Evolutionary conservation across 2,329 filamentous ascomycete genomes (phyloP).

Genomic region (Cordyceps cateniannulata): DNA sequence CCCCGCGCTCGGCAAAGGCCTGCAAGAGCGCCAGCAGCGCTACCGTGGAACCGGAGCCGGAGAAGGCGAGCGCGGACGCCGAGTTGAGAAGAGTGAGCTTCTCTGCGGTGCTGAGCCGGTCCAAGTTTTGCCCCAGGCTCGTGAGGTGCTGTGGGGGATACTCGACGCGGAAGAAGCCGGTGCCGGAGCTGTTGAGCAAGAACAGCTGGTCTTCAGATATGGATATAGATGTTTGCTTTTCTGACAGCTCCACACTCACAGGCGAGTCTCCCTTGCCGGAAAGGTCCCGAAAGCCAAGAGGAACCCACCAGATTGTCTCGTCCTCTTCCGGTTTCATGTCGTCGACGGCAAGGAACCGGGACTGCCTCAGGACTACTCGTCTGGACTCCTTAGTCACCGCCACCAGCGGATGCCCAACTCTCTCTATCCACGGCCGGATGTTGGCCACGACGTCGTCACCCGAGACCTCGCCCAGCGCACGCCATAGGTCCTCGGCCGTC

Average conservation of each 20-base stretch:
- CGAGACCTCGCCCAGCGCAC: conserved; percentile 79
- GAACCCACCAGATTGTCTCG: conserved; percentile 78
- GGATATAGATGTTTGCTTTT: conserved; percentile 77
- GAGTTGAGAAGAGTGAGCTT: conserved; percentile 91
- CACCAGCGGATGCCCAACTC: conserved; percentile 87
- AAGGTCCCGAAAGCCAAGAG: conserved; percentile 78
- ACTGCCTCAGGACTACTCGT: conserved; percentile 83
- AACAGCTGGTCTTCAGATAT: conserved; percentile 73
- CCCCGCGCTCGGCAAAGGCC: conserved; percentile 70
- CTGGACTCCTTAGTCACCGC: conserved; percentile 65
- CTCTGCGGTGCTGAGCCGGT: conserved; percentile 74
- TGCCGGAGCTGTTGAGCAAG: conserved; percentile 85
- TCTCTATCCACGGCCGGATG: conserved; percentile 96
- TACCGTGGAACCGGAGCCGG: conserved; percentile 75
- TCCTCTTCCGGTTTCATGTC: conserved; percentile 94
- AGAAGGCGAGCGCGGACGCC: conserved; percentile 79
- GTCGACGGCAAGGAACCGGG: conserved; percentile 85
- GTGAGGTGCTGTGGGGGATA: conserved; percentile 76
- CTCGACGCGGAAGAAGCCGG: conserved; percentile 86
- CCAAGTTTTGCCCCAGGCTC: conserved; percentile 70
- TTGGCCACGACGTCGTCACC: conserved; percentile 88
- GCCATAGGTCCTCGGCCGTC: conserved; percentile 84
- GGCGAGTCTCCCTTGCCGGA: conserved; percentile 68
- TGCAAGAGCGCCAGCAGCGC: conserved; percentile 78
- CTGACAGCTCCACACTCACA: conserved; percentile 32